These are phyloP conservation scores for Pneumocystis jirovecii DNA, from an alignment of 1,139 yeast species.

Conservation along the genomic window DNA sequence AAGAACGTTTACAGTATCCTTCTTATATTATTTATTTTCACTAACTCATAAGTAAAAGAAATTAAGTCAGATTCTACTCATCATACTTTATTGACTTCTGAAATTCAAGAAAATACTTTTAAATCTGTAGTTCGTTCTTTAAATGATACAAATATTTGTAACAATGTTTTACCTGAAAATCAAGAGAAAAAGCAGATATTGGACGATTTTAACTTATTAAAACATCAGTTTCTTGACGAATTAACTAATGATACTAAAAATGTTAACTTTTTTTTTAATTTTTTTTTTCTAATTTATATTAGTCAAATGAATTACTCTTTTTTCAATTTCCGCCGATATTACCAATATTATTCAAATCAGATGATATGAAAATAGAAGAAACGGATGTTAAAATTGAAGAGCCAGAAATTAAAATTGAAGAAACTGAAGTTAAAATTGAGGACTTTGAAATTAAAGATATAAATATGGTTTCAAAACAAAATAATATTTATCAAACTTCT, in stretches of 20 bases:
- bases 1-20: not conserved
- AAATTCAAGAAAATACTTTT: not conserved
- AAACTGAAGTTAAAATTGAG: constrained; percentile 7
- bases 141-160: not conserved
- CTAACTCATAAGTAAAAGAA: not conserved
- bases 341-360: constrained; percentile 34
- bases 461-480: constrained; percentile 3
- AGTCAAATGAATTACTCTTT: constrained; percentile 32
- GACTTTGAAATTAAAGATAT: constrained; percentile 10
- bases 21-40: not conserved
- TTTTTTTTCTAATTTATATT: not conserved
- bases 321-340: constrained; percentile 59
- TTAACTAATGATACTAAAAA: not conserved
- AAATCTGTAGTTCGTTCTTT: not conserved
- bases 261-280: not conserved
- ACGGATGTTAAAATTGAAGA: constrained; percentile 12
- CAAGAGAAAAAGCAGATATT: not conserved
- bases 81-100: not conserved
- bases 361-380: constrained; percentile 14
- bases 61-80: not conserved
- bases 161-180: not conserved
- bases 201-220: not conserved
- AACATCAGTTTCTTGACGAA: not conserved
- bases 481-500: constrained; percentile 1
- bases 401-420: too few relatives aligned